Conservation (phyloP, 1,284 basidiomycete genomes). For the Leccinum griseonigrum region DNA sequence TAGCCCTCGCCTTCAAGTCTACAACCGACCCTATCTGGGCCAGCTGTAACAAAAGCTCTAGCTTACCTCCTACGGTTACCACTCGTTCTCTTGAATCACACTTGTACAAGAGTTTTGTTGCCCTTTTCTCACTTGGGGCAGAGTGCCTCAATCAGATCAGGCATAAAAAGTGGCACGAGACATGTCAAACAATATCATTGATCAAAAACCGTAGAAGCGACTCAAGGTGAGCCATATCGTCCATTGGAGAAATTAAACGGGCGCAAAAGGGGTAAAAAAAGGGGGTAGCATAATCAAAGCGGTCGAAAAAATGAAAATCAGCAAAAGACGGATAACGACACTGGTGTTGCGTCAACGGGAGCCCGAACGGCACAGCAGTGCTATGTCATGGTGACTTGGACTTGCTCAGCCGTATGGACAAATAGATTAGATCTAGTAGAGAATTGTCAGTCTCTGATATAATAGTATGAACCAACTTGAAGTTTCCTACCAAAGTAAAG, state of each 20-base stretch:
- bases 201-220: background rate
- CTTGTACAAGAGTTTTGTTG: background rate
- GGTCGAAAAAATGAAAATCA: too few species aligned
- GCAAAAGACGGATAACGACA: too few species aligned
- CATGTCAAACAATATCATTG: background rate
- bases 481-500: constrained; percentile 6
- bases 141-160: background rate
- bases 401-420: background rate
- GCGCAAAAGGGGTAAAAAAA: background rate
- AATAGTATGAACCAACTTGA: background rate
- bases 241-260: background rate
- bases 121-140: background rate
- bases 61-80: too few species aligned
- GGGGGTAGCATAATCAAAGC: too few species aligned
- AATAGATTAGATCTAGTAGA: constrained; percentile 1
- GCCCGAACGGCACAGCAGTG: background rate
- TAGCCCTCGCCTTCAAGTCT: too few species aligned
- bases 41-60: too few species aligned
- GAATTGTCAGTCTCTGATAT: background rate
- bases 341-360: too few species aligned
- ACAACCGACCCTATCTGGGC: too few species aligned
- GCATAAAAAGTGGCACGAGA: background rate
- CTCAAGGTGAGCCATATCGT: background rate
- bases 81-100: background rate
- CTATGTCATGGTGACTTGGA: background rate